Percentiles rank a stretch among this genome's conserved stretches.
phyloP scores from a whole-genome alignment of 2,329 filamentous ascomycete species.

The Xylariomycetidae sp. region DNA sequence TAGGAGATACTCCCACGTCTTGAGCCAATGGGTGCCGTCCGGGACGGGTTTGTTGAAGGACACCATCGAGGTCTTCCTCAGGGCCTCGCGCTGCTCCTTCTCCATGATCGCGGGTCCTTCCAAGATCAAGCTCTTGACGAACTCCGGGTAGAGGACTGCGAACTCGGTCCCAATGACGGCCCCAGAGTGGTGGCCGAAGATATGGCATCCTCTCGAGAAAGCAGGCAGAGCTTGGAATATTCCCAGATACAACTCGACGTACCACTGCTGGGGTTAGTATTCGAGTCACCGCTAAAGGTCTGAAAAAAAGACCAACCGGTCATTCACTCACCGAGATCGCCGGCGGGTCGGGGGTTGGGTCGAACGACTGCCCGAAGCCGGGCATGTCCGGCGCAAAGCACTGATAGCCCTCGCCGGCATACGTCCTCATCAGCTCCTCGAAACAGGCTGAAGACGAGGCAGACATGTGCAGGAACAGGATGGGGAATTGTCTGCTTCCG shows the following conservation, averaged over 20 bases:
- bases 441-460: conserved; percentile 10
- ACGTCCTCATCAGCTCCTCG: conserved; percentile 4
- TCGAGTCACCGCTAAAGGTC: too few species aligned
- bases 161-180: conserved; percentile 11
- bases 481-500: not conserved
- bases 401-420: conserved; percentile 6
- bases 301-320: too few species aligned
- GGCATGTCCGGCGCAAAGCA: conserved; percentile 17
- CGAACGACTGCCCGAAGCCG: conserved; percentile 14
- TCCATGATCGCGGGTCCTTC: conserved; percentile 3
- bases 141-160: conserved; percentile 2
- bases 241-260: conserved; percentile 6
- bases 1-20: conserved; percentile 4
- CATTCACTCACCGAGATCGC: too few species aligned
- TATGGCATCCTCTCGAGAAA: conserved; percentile 5
- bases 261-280: too few species aligned
- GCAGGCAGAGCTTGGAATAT: conserved; percentile 1
- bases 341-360: conserved; percentile 9
- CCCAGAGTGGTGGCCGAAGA: conserved; percentile 13
- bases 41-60: conserved; percentile 5
- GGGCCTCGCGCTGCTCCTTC: not conserved
- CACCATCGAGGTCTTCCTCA: not conserved
- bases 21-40: conserved; percentile 3
- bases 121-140: conserved; percentile 2
- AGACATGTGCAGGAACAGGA: conserved; percentile 12